Base-by-base conservation (phyloP, 495 filamentous ascomycete species). In the Trypethelium eluteriae region DNA sequence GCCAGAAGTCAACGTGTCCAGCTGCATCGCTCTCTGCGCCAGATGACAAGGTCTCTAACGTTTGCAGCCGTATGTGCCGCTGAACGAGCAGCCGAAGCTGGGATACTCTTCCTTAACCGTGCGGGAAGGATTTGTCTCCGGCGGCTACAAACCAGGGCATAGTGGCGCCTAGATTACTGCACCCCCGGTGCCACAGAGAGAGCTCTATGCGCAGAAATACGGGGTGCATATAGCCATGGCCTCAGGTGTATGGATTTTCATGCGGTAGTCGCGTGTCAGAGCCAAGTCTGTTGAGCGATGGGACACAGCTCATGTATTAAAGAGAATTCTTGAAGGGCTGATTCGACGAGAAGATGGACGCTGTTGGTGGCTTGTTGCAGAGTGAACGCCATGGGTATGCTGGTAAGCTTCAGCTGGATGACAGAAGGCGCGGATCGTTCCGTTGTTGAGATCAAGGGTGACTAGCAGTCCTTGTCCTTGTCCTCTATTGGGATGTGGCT, bases 331-430 rank as follows among this genome's bases (percentile, higher is more conserved):
- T 25, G 25, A 25, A 1, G 25, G 25, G 25, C 25, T 25, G 49
- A 53, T 53, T 53, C n/a, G 49, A 5, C n/a, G n/a, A 25, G 49
- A 16, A 14, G 11, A 25, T 53, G 49, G 49, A 14, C 10, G n/a
- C 16, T 18, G 49, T 53, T 53, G 49, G 49, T 53, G 49, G 49
- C 49, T 53, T 53, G 49, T 53, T 53, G 5, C 49, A 53, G n/a
- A 0, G 14, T 44, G 25, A 25, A 25, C 41, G 41, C 41, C 14
- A 44, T 7, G 41, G 41, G 41, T 14, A 7, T 44, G 41, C 0
- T 44, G 41, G 41, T 7, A 44, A 44, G 41, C 6, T 44, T 7
- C 41, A 44, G 6, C 41, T 7, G 7, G 41, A 44, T 44, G 14
- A 44, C 41, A 14, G 7, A 44, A 44, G 7, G 41, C 6, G 41